Base-by-base conservation (phyloP, 495 filamentous ascomycete species). In the Aspergillus heteromorphus region DNA sequence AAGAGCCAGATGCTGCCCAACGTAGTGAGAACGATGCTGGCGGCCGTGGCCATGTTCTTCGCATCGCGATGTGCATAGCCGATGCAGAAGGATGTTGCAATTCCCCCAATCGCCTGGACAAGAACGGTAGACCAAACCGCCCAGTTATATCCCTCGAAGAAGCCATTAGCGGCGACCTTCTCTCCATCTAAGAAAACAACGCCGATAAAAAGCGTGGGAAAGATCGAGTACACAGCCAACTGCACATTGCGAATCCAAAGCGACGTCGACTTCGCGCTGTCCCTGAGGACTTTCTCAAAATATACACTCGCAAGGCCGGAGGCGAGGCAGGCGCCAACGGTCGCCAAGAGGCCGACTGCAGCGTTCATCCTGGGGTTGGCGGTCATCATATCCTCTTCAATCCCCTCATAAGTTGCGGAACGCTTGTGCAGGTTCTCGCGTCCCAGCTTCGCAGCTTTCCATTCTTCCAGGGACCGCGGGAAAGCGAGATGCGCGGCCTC, bases 351-450 rank as follows among this genome's bases (percentile, higher is more conserved):
- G n/a, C 93, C 93, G 50, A 95, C 72, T 0, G 81, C 77, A 47
- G 83, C 79, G 69, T 91, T 90, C 80, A 95, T 82, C 36, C 77
- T 70, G 8, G 86, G 87, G 20, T 80, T 73, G 16, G 77, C 79
- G 23, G 80, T 68, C 40, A 79, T 76, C 36, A 87, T 77, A 62
- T 96, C 92, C 55, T 93, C 86, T 57, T 90, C 78, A 49, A 96
- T 96, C 18, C 93, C 92, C 68, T 96, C 87, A 62, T 97, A 96
- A 0, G 91, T 95, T 5, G 91, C 91, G n/a, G 91, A 96, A n/a
- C 93, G 84, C 49, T 76, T 77, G 18, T 77, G 72, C 40, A 92
- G 49, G 45, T 72, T 74, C 8, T 68, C 61, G 19, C 70, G 61
- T 45, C 71, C 69, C 42, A 71, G 67, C 49, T 75, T 74, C 31